phyloP scores from a whole-genome alignment of 306 rosid species.

The Canavalia gladiata region DNA sequence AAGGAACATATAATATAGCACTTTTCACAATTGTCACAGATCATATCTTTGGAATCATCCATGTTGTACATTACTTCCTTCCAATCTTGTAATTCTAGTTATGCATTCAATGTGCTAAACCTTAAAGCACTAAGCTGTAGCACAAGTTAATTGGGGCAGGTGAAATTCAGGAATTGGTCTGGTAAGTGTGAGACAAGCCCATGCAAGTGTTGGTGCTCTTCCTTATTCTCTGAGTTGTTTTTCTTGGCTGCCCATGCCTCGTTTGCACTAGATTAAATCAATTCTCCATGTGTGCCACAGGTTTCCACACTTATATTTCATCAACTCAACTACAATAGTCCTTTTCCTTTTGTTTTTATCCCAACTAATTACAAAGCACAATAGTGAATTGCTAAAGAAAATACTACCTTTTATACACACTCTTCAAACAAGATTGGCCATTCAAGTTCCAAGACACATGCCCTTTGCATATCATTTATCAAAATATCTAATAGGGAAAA shows the following conservation, averaged over 20 bases:
- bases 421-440: conserved; percentile 35
- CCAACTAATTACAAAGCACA: conserved; percentile 1
- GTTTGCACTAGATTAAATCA: conserved; percentile 23
- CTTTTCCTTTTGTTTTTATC: conserved; percentile 42
- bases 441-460: conserved; percentile 63
- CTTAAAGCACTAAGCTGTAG: conserved; percentile 38
- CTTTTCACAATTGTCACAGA: conserved; percentile 29
- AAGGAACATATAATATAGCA: conserved; percentile 30
- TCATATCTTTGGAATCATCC: conserved; percentile 43
- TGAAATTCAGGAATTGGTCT: conserved; percentile 61
- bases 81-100: conserved; percentile 26
- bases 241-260: conserved; percentile 58
- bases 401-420: conserved; percentile 5
- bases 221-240: conserved; percentile 46
- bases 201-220: conserved; percentile 47
- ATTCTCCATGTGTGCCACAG: conserved; percentile 18
- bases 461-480: conserved; percentile 23
- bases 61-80: conserved; percentile 16
- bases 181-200: conserved; percentile 64
- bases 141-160: conserved; percentile 58
- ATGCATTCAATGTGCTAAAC: conserved; percentile 33
- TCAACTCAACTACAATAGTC: conserved; percentile 14
- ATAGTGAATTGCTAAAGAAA: conserved; percentile 19
- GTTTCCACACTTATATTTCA: conserved; percentile 4
- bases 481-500: conserved; percentile 21